Conservation (phyloP, 2,329 filamentous ascomycete species). For the Aspergillus oerlinghausenensis region DNA sequence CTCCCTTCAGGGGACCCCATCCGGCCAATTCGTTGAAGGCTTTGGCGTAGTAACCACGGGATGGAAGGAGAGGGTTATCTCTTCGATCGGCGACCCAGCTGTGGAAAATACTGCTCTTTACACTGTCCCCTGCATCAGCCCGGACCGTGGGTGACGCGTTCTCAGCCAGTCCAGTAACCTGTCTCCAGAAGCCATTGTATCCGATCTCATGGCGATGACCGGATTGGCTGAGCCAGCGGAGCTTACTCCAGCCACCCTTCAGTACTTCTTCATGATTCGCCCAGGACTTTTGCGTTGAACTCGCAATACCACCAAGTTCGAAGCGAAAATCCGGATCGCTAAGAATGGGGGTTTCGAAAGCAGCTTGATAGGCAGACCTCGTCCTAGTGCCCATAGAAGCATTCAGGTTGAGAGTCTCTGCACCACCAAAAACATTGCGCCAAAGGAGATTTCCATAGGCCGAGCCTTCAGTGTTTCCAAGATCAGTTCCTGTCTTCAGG, state of each 20-base stretch:
- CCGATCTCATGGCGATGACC: slow-evolving; percentile 71
- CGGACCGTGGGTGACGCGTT: slow-evolving; percentile 77
- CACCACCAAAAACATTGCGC: slow-evolving; percentile 91
- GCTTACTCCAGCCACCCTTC: slow-evolving; percentile 69
- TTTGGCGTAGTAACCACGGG: slow-evolving; percentile 74
- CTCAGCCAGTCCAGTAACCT: slow-evolving; percentile 72
- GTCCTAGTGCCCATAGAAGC: slow-evolving; percentile 87
- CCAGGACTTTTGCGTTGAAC: slow-evolving; percentile 84
- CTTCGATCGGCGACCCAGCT: slow-evolving; percentile 74
- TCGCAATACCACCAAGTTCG: slow-evolving; percentile 75
- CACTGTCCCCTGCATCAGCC: slow-evolving; percentile 79
- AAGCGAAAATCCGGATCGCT: slow-evolving; percentile 78
- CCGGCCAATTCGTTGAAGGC: slow-evolving; percentile 80
- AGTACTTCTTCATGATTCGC: slow-evolving; percentile 89
- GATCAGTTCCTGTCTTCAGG: slow-evolving; percentile 89
- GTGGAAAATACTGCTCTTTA: slow-evolving; percentile 83
- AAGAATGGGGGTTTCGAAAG: slow-evolving; percentile 74
- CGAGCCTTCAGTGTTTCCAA: slow-evolving; percentile 89
- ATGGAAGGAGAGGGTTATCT: slow-evolving; percentile 80
- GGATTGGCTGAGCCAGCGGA: slow-evolving; percentile 65
- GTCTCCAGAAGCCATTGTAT: slow-evolving; percentile 80
- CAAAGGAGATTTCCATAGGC: slow-evolving; percentile 83
- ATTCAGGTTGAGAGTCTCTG: slow-evolving; percentile 82
- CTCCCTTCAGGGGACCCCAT: slow-evolving; percentile 74
- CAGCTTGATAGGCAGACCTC: slow-evolving; percentile 82